Evolutionary conservation across 2,329 filamentous ascomycete species (phyloP), one percentile per base, ranked within the genome.

Genomic region (Pezicula radicicola): DNA sequence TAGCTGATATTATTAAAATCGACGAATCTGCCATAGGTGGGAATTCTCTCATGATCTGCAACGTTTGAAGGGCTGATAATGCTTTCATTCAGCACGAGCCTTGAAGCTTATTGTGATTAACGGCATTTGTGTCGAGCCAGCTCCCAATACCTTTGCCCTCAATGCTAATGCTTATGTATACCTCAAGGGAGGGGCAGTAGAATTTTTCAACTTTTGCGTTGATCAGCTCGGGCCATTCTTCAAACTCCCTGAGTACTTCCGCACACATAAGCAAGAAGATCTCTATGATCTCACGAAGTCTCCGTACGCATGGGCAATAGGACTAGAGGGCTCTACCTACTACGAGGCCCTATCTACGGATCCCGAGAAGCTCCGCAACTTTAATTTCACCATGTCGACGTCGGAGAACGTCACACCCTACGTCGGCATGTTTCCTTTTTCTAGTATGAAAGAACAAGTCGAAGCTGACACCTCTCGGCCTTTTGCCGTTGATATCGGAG

Each of bases 401-500:
- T 16, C 40, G n/a, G 51, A 53, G 40, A 53, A 49, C 7, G 41
- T 27, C 4, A 30, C 21, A 8, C 51, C 51, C 5, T 16, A 41
- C 13, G 48, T 49, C 13, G 51, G 48, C 19, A 53, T 53, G 48
- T 51, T 46, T 25, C 51, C 41, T 3, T 53, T 51, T 13, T 33
- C 27, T 12, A 39, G 21, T 13, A 28, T 53, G 39, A 53, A 50
- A 35, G 47, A 53, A 15, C 25, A 50, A 39, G 47, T 53, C 1
- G 51, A 53, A 27, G 42, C 41, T 28, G 47, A 53, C n/a, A 25
- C 36, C 7, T 28, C 33, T 27, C 49, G 56, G 18, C 33, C 56
- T 21, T 58, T 59, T 25, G 35, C 43, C 15, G 54, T 60, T 44
- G 58, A 60, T 49, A 55, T 60, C 28, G 58, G 58, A 16, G 58